Conservation (phyloP, 192 early-diverging fungal genomes). For the Rhizoclosmatium globosum region DNA sequence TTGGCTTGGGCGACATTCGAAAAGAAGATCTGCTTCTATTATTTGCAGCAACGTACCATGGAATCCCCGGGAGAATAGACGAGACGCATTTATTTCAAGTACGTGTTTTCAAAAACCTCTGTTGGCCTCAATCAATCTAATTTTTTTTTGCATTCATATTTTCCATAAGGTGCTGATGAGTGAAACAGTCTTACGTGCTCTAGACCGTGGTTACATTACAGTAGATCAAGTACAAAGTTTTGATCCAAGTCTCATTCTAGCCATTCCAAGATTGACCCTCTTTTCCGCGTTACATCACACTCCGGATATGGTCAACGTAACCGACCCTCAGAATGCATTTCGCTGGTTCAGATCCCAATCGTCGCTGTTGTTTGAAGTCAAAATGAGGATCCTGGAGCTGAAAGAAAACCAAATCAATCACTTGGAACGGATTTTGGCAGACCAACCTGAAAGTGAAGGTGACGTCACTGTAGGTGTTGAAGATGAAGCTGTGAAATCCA, state of each 20-base stretch:
- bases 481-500: constrained; percentile 16
- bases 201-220: constrained; percentile 43
- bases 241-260: constrained; percentile 67
- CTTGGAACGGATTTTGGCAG: constrained; percentile 40
- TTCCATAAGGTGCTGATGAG: constrained; percentile 63
- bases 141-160: background rate
- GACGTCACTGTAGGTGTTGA: background rate
- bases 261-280: constrained; percentile 68
- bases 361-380: background rate
- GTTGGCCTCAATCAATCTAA: background rate
- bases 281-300: constrained; percentile 61
- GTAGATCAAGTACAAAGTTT: constrained; percentile 58
- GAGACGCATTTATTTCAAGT: constrained; percentile 63
- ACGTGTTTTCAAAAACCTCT: constrained; percentile 32
- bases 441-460: background rate
- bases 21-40: constrained; percentile 73
- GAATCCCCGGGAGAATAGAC: constrained; percentile 48
- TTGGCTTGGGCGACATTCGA: constrained; percentile 72
- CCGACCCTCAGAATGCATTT: constrained; percentile 58
- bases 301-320: constrained; percentile 64
- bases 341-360: constrained; percentile 70
- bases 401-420: background rate
- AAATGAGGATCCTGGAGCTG: constrained; percentile 3
- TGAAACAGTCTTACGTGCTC: constrained; percentile 63
- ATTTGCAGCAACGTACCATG: constrained; percentile 65